Conservation (phyloP, 1,284 basidiomycete species). For the Cronartium quercuum region DNA sequence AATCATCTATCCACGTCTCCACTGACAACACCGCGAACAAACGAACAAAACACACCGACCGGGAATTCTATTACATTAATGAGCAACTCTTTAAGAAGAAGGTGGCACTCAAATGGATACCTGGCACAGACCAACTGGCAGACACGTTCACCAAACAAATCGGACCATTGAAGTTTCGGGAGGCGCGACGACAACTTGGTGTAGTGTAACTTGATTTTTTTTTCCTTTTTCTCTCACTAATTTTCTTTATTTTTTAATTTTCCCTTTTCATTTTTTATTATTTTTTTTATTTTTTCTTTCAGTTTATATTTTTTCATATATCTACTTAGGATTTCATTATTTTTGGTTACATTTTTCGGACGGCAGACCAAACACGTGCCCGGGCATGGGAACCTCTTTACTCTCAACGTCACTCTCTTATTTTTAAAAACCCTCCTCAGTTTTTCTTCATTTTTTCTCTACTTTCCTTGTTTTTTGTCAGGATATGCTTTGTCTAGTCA, state of each 20-base stretch:
- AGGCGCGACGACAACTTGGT: not conserved
- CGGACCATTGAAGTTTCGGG: too few relatives aligned
- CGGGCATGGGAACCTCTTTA: not conserved
- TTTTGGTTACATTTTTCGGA: not conserved
- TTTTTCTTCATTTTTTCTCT: not conserved
- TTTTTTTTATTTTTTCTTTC: not conserved
- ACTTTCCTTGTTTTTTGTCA: too few relatives aligned
- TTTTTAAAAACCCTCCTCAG: too few relatives aligned
- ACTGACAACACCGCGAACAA: too few relatives aligned
- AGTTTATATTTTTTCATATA: not conserved
- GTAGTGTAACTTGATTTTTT: too few relatives aligned
- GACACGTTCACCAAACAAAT: conserved; percentile 7
- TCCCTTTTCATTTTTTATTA: not conserved
- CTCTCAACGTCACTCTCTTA: not conserved
- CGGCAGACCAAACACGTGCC: not conserved
- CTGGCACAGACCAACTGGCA: not conserved
- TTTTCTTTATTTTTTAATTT: not conserved
- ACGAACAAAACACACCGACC: too few relatives aligned
- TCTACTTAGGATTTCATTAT: not conserved
- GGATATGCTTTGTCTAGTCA: too few relatives aligned
- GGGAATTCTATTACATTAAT: too few relatives aligned
- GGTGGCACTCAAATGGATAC: too few relatives aligned
- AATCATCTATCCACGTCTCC: too few relatives aligned
- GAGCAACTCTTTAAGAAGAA: too few relatives aligned
- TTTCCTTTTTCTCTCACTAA: too few relatives aligned